Base-by-base conservation (phyloP, 106 monocot genomes). In the Acorus gramineus region DNA sequence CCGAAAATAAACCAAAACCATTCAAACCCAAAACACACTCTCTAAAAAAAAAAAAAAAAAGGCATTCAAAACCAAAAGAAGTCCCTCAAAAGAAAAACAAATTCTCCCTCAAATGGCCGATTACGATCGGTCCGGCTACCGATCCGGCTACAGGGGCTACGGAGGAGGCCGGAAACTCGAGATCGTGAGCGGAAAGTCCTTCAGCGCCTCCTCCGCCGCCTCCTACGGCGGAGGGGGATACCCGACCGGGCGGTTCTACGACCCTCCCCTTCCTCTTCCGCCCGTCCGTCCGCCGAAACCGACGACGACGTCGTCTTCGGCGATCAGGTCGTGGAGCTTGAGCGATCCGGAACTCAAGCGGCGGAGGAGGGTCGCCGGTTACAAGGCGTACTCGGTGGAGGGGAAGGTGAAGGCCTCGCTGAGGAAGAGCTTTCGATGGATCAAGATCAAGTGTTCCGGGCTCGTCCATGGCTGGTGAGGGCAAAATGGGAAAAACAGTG, bases 381-480 rank as follows among this genome's bases (percentile, higher is more conserved):
- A 72, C 63, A 72, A 72, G 71, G 55, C 71, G 28, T 72, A 72
- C 47, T 55, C 71, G 42, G 71, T 64, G n/a, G 71, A 72, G 55
- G 71, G 71, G 10, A 63, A 47, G 71, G 42, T 63, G 14, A 72
- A 72, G 56, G 54, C 63, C 47, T 72, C 71, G 2, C 14, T 72
- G 11, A n/a, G 71, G 42, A 63, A 55, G 47, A 49, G 71, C n/a
- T 56, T 72, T 56, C 71, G 64, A 6, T 72, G 71, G 71, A 55
- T 72, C 55, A 72, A 72, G 71, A 48, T 7, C 55, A 72, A 57
- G 71, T 72, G 71, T 49, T 63, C 71, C 8, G 55, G 49, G 55
- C 63, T 72, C 48, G 71, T 72, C 48, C 71, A 64, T 49, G 71
- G 71, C 14, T 72, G 63, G 64, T 72, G 47, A 55, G 28, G 49